Base-by-base conservation (phyloP, 192 early-diverging fungal species). In the Entomortierella parvispora region DNA sequence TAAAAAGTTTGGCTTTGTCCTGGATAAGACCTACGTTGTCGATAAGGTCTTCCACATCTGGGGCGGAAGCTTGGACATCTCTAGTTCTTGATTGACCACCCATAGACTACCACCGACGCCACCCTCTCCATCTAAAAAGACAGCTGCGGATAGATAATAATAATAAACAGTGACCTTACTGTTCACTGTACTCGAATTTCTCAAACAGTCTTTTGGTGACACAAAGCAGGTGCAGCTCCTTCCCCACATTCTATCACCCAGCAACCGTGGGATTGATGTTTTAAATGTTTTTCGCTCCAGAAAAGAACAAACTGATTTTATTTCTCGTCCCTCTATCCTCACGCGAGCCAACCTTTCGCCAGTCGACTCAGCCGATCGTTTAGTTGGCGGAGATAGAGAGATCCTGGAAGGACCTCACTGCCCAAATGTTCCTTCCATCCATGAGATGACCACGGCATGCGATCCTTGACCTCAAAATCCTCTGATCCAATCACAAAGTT, bases 401-500 rank as follows among this genome's bases (percentile, higher is more conserved):
- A 68, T 10, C 65, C 64, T 3, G 72, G 72, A 1, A 68, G 37
- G 23, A 77, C 72, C 31, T 77, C 72, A 10, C 46, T 57, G 1
- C 65, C 72, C 54, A 68, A 33, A 77, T 77, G 72, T 46, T 77
- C 72, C 28, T 63, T 67, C 72, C 72, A 77, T 4, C 72, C 72
- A 58, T 77, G 65, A 1, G 34, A n/a, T 28, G 42, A 26, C 65
- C 65, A 58, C 2, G 72, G 60, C 47, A n/a, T 28, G 3, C 60
- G 52, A 40, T 77, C 60, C 33, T 58, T 12, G 17, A 60, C 72
- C 29, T 68, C 72, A 32, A 58, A 48, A 15, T 52, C 54, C 48
- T 77, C 72, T 14, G 58, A 56, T 18, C 72, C 77, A 69, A 81
- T 78, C 10, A 81, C 64, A 55, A 85, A 85, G 54, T 85, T 85